phyloP scores from a whole-genome alignment of 805 yeast genomes.

The Saccharomyces paradoxus region DNA sequence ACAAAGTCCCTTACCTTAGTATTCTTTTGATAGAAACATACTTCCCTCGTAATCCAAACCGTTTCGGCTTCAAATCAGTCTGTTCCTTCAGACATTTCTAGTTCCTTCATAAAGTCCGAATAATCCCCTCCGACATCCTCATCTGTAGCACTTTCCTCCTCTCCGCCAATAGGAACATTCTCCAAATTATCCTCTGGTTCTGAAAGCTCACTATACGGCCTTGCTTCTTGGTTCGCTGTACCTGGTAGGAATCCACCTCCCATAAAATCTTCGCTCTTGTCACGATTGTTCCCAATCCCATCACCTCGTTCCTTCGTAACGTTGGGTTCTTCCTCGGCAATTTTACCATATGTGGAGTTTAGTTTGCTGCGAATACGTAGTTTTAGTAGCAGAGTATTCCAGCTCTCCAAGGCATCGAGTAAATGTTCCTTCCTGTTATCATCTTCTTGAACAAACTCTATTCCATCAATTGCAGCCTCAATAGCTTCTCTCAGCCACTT shows the following conservation, averaged over 20 bases:
- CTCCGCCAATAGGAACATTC: background rate
- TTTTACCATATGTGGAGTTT: conserved; percentile 39
- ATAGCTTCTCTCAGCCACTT: conserved; percentile 37
- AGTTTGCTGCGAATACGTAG: conserved; percentile 31
- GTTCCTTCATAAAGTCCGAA: conserved; percentile 29
- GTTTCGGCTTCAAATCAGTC: background rate
- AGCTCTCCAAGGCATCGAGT: conserved; percentile 37
- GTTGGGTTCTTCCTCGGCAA: conserved; percentile 4
- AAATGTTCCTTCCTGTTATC: conserved; percentile 38
- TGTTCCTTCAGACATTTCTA: conserved; percentile 9
- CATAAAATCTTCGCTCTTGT: background rate
- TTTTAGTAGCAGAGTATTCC: conserved; percentile 31
- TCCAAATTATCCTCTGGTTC: background rate
- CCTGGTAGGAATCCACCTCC: conserved; percentile 12
- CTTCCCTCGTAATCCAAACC: background rate
- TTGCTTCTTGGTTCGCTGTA: background rate
- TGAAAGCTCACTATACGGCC: background rate
- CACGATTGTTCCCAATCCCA: conserved; percentile 7
- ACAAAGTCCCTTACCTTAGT: background rate
- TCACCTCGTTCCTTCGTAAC: conserved; percentile 15
- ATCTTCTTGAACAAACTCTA: conserved; percentile 25
- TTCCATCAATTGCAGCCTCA: conserved; percentile 22
- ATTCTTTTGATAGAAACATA: background rate
- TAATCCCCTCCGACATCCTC: conserved; percentile 19
- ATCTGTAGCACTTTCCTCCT: background rate